Evolutionary conservation across 345 rosid species (phyloP), one percentile per base, ranked within the genome.

Genomic region (Melastoma malabathricum): DNA sequence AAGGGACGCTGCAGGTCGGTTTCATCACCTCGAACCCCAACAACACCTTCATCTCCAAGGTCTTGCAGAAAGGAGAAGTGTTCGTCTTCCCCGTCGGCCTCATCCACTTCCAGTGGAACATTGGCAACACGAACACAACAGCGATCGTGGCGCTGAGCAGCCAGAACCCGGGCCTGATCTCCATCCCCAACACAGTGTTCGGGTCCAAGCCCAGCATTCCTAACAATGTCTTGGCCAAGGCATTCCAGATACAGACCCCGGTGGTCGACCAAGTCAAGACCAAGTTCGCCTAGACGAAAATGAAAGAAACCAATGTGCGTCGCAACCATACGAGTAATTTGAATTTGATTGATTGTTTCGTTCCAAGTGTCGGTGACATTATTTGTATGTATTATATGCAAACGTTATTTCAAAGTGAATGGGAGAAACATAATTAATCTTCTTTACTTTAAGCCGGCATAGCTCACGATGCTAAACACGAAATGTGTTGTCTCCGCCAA

Each of bases 1-100:
- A 70, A 51, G 75, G 79, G 50, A 67, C 56, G 19, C 59, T 74
- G 41, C 62, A 57, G 3, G 64, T 64, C 18, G 79, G 79, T n/a
- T 74, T 74, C 47, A 46, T 70, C 45, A 62, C 65, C 38, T 70
- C 79, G 43, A 64, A 67, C 59, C 72, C 54, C n/a, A 56, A 65
- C 27, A 52, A 62, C 44, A 60, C 56, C 16, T 20, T 62, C 15
- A 54, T 72, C 39, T 47, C 67, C 12, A 62, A 65, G 18, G 55
- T 65, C 46, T 52, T 72, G 14, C 27, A 68, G 45, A 48, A 57
- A 0, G 68, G 71, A 20, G 73, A 68, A 17, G 67, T 17, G 1
- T 73, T 66, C 43, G 61, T 58, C 25, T 23, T 50, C 59, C 72
- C 72, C 0, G 41, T 49, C 0, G 56, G 62, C 10, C 23, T 56